Base-by-base conservation (phyloP, 2,329 filamentous ascomycete genomes). In the Erysiphe neolycopersici region DNA sequence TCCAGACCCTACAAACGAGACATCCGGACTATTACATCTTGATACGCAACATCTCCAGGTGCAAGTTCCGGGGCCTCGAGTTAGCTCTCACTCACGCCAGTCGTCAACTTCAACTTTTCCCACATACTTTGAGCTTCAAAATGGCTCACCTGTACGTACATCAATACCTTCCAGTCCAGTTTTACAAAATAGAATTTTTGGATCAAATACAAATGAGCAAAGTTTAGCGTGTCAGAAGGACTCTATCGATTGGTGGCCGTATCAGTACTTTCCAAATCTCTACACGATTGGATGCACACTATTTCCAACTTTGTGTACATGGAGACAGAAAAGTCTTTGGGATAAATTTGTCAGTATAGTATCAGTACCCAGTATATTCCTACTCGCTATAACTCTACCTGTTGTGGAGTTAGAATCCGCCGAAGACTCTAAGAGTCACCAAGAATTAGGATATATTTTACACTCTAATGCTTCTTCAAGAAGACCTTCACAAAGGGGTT, bases 301-400 rank as follows among this genome's bases (percentile, higher is more conserved):
- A 0, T 93, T 95, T 51, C 89, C 89, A 0, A 94, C 87, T 0
- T 61, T 98, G 29, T 76, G 75, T 49, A 75, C 69, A 22, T 98
- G 87, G 83, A 64, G 60, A 38, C 71, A 79, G 26, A 95, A 94
- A 60, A 73, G 65, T n/a, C 59, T 78, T n/a, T 83, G 76, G 73
- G 85, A 87, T 52, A 84, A 80, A 54, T 61, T 84, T 38, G 62
- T 94, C 41, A 87, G 83, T 37, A 53, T 89, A 11, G 67, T 91
- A 33, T 85, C 85, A 8, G 76, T 83, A n/a, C 81, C 85, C 1
- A 91, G 79, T 52, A 83, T 98, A 33, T 81, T 98, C 48, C 62
- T 95, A 2, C 66, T 98, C 4, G 87, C 87, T 0, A 73, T 89
- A 40, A 98, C 89, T 0, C 60, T 98, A 4, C 89, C 91, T 0